Base-by-base conservation (phyloP, 148 eudicot species). In the Chenopodium suecicum region DNA sequence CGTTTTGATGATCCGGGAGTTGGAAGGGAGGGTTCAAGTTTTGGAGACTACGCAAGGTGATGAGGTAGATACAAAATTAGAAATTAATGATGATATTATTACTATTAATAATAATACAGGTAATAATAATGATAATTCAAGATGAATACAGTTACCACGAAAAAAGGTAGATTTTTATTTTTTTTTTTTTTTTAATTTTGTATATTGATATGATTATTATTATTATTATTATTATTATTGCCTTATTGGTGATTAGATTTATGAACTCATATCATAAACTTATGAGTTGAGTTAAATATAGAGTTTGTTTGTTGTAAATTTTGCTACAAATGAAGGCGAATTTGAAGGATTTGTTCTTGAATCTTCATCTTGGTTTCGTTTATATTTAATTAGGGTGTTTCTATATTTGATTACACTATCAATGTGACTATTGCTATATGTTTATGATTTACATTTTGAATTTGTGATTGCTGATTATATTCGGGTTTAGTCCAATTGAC, bases 1-100 rank as follows among this genome's bases (percentile, higher is more conserved):
- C 63, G 81, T 81, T 37, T 74, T 84, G 50, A 81, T 84, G 64
- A 52, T 52, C 48, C 77, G 75, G 1, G 82, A 83, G 11, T 52
- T 70, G 3, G 83, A 74, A 19, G 70, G 27, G 17, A 73, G 62
- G 22, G 75, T 67, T 9, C 52, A 76, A 14, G 72, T 77, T 9
- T 37, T 74, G 34, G 77, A 46, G n/a, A 12, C 63, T 4, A 25
- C 22, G 27, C 48, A 32, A 23, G 80, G 7, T 47, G 58, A 47
- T 75, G 80, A 65, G 1, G 83, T 48, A 73, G 79, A 75, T 31
- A 75, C 44, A 5, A 75, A 75, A 75, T 48, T 48, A 29, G 77
- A 74, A 25, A 74, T 12, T 74, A 74, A 27, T 50, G 50, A 50
- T 27, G 50, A 73, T 47, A 72, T 2, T 37, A 2, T 22, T 41